Evolutionary conservation across 2,329 filamentous ascomycete genomes (phyloP), one percentile per base, ranked within the genome.

Genomic region (Fusarium hainanense): DNA sequence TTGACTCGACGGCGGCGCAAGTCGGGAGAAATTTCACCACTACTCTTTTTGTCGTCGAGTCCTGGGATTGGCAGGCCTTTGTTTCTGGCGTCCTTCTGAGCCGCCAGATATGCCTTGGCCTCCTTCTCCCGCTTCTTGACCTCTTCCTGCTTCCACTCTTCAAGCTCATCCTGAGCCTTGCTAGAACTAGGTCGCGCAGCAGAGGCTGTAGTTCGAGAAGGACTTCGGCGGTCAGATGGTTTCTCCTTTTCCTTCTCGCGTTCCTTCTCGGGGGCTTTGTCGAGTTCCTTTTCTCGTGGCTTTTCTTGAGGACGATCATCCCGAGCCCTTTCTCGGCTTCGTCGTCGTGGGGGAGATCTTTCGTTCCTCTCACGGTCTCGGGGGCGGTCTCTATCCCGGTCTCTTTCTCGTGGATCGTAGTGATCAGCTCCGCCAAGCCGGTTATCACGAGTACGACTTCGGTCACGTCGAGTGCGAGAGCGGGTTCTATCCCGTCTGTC

Each of bases 101-200:
- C 87, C 9, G 87, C 87, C 40, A 90, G 80, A 70, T 90, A 90
- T 7, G 87, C 87, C 75, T 89, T 90, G 41, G 89, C 89, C 77
- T 90, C 88, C 67, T 85, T 85, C 75, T 90, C 88, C 52, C 88
- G 85, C 75, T 88, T 87, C 75, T 84, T 87, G 55, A 89, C 87
- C 71, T 89, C 87, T 61, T 86, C 85, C 68, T 86, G 84, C 75
- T 90, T 90, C 83, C 87, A 87, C 18, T 83, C 83, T 71, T 88
- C 86, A 27, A 83, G 79, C 42, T 83, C 83, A n/a, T 84, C 82
- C 50, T 84, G 84, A 59, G 80, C 84, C 21, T 82, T 77, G 18
- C 77, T 78, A 1, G 81, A 78, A 4, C 81, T 78, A 3, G 82
- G 80, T 30, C 80, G 78, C 7, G 77, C 73, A 11, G 76, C 69